Evolutionary conservation across 345 rosid genomes (phyloP).

Genomic region (Hypericum androsaemum): DNA sequence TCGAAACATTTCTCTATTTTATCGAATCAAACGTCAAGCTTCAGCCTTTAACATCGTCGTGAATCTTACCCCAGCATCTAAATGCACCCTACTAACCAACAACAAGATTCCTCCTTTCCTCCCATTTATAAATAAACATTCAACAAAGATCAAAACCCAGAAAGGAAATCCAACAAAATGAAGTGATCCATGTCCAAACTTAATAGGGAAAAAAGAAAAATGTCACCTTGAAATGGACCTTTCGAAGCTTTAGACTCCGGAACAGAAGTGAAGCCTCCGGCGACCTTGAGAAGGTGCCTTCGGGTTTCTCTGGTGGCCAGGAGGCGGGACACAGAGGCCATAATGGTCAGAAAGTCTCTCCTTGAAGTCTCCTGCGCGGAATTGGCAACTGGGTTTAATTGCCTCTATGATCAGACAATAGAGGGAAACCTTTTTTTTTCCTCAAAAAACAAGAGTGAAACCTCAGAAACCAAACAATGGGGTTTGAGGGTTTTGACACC

Average conservation of each 20-base stretch:
- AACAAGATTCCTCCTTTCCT: background rate
- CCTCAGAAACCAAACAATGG: too few relatives aligned
- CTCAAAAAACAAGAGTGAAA: too few relatives aligned
- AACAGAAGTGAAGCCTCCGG: constrained; percentile 21
- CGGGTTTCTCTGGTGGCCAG: constrained; percentile 18
- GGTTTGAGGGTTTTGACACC: too few relatives aligned
- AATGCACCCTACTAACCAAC: background rate
- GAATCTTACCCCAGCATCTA: too few relatives aligned
- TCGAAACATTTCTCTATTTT: too few relatives aligned
- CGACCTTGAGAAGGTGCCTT: constrained; percentile 7
- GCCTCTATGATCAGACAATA: too few relatives aligned
- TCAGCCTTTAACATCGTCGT: too few relatives aligned
- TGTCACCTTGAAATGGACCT: constrained; percentile 36
- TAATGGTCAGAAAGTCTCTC: background rate
- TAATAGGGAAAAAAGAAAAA: constrained; percentile 2
- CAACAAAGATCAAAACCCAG: background rate
- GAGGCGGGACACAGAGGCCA: constrained; percentile 21
- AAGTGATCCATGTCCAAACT: background rate
- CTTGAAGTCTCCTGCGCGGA: too few relatives aligned
- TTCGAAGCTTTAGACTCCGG: constrained; percentile 18
- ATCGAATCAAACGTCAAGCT: too few relatives aligned
- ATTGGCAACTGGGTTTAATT: too few relatives aligned
- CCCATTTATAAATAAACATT: background rate
- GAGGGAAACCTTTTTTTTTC: too few relatives aligned
- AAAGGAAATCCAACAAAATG: background rate